These are phyloP conservation scores for Selaginella tamariscina DNA, from an alignment of 75 land plant species.

Conservation along the genomic window DNA sequence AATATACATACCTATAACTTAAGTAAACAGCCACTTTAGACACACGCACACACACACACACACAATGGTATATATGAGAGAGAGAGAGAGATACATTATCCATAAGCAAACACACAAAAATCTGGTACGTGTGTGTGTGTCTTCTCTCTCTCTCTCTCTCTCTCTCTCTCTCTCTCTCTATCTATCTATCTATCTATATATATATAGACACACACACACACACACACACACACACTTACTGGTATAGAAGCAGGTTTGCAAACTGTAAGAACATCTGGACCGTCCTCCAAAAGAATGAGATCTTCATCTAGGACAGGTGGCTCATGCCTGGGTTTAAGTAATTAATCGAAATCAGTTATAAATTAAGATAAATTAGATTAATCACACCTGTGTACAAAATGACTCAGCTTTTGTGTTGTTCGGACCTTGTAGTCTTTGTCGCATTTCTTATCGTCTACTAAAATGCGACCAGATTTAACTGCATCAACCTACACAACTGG, in stretches of 20 bases:
- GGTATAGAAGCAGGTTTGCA: conserved; percentile 97
- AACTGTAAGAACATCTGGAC: conserved; percentile 64
- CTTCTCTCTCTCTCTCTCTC: no score
- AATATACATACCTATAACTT: background rate
- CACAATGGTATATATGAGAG: background rate
- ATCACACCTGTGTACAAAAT: conserved; percentile 94
- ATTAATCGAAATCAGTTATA: background rate
- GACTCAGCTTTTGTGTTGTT: conserved; percentile 63
- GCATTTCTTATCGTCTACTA: conserved; percentile 60
- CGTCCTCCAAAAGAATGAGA: conserved; percentile 43
- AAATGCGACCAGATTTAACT: conserved; percentile 68
- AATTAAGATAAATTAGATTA: background rate
- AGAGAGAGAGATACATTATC: background rate
- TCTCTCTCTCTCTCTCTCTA: no score
- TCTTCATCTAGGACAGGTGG: conserved; percentile 77
- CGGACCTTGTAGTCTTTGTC: conserved; percentile 39
- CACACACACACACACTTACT: no score
- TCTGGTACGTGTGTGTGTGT: background rate
- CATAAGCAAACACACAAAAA: background rate
- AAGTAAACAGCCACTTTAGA: background rate
- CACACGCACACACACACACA: background rate
- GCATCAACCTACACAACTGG: conserved; percentile 48
- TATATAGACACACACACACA: no score
- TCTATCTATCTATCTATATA: no score
- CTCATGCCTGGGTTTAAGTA: conserved; percentile 61